Conservation (phyloP, 2,329 filamentous ascomycete genomes). For the Lasiodiplodia sp. region DNA sequence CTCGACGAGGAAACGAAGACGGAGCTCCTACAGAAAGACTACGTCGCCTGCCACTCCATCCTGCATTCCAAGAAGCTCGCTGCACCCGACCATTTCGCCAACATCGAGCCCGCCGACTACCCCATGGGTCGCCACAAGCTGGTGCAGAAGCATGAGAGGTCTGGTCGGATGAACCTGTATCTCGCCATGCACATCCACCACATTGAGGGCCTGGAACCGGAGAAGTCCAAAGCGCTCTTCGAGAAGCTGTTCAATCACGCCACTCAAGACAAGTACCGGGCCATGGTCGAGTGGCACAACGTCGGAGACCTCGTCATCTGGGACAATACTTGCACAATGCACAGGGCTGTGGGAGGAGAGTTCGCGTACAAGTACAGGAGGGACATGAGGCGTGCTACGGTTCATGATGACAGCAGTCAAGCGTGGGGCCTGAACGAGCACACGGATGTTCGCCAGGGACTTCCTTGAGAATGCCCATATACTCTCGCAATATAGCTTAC, state of each 20-base stretch:
- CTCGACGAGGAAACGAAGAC: constrained; percentile 37
- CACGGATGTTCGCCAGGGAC: neutral
- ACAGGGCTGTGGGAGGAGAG: constrained; percentile 58
- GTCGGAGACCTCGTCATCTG: constrained; percentile 62
- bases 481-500: no score
- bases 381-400: constrained; percentile 65
- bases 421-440: constrained; percentile 54
- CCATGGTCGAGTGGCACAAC: constrained; percentile 58
- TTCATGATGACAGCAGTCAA: constrained; percentile 56
- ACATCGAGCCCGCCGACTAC: constrained; percentile 52
- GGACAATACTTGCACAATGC: constrained; percentile 66
- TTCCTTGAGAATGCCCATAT: neutral
- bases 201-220: constrained; percentile 50
- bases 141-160: constrained; percentile 60
- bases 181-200: constrained; percentile 62
- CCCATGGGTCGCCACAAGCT: constrained; percentile 57
- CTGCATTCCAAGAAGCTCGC: constrained; percentile 61
- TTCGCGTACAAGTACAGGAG: constrained; percentile 58
- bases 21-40: constrained; percentile 36
- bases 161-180: constrained; percentile 61
- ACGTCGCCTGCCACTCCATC: constrained; percentile 47
- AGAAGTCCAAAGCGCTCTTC: constrained; percentile 47
- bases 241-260: constrained; percentile 55
- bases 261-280: constrained; percentile 56
- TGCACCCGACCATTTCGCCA: constrained; percentile 56